Percentiles rank a stretch among this genome's conserved stretches.
phyloP scores from a whole-genome alignment of 2,329 filamentous ascomycete genomes.

The Aspergillus ustus region DNA sequence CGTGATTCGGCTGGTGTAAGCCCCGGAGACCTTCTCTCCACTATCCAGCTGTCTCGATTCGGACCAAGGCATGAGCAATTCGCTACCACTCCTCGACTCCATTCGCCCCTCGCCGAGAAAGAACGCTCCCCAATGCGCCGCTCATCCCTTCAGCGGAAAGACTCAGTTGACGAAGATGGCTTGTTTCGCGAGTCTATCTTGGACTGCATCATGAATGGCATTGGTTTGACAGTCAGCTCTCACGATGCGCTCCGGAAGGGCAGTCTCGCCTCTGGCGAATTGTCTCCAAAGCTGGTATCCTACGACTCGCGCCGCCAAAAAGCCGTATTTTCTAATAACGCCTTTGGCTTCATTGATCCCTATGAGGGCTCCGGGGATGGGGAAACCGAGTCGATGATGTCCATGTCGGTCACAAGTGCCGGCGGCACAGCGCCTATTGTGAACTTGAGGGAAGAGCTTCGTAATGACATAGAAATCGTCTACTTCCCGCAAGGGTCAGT shows the following conservation, averaged over 20 bases:
- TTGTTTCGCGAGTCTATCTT: slow-evolving; percentile 88
- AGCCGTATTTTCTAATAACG: slow-evolving; percentile 81
- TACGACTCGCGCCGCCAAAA: slow-evolving; percentile 82
- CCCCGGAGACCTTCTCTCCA: slow-evolving; percentile 79
- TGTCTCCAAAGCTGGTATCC: slow-evolving; percentile 81
- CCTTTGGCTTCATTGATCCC: slow-evolving; percentile 88
- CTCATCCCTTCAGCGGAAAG: slow-evolving; percentile 67
- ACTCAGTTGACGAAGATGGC: slow-evolving; percentile 84
- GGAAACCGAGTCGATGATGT: slow-evolving; percentile 82
- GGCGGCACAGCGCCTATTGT: slow-evolving; percentile 67
- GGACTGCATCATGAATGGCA: slow-evolving; percentile 93
- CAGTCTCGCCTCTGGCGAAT: slow-evolving; percentile 72
- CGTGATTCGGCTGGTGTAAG: slow-evolving; percentile 57
- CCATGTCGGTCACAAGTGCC: slow-evolving; percentile 67
- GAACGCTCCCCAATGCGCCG: slow-evolving; percentile 44
- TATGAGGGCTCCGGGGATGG: slow-evolving; percentile 75
- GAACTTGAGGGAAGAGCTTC: slow-evolving; percentile 75
- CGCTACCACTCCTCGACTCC: slow-evolving; percentile 31
- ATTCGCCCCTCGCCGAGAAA: slow-evolving; percentile 50
- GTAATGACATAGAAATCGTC: slow-evolving; percentile 93
- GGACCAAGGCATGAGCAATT: slow-evolving; percentile 55
- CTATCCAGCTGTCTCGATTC: slow-evolving; percentile 71
- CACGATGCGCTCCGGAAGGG: slow-evolving; percentile 67
- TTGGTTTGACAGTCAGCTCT: slow-evolving; percentile 73
- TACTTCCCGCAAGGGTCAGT: slow-evolving; percentile 95